phyloP scores from a whole-genome alignment of 2,329 filamentous ascomycete species.

The Colletotrichum ledebouriae region DNA sequence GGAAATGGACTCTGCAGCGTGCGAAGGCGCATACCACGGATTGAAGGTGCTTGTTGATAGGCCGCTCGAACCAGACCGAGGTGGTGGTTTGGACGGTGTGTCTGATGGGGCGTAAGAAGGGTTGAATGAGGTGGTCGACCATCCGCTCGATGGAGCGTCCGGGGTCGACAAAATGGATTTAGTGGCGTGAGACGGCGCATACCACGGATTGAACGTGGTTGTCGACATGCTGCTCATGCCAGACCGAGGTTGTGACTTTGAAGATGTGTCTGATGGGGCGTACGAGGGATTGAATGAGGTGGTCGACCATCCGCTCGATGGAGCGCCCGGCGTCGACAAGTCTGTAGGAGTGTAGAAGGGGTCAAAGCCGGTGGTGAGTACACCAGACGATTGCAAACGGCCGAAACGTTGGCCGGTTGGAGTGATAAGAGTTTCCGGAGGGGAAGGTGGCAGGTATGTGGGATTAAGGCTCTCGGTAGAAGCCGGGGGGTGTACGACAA shows the following conservation, averaged over 20 bases:
- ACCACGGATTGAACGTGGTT: conserved; percentile 5
- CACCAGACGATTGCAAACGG: neutral
- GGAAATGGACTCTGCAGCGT: neutral
- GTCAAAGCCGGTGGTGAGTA: neutral
- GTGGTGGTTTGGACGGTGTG: neutral
- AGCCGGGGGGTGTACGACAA: neutral
- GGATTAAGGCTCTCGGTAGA: neutral
- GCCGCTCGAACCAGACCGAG: conserved; percentile 5
- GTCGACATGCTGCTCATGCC: neutral
- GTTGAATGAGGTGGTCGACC: conserved; percentile 1
- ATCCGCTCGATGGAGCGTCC: neutral
- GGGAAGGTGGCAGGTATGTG: neutral
- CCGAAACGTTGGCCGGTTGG: neutral
- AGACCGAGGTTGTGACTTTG: conserved; percentile 1
- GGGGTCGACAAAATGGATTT: neutral
- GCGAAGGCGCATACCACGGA: conserved; percentile 1
- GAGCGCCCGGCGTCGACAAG: neutral
- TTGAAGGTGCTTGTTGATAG: conserved; percentile 2
- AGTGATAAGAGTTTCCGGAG: neutral
- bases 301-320: neutral
- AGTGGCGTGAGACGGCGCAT: neutral
- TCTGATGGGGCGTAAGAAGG: neutral
- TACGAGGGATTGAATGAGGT: conserved; percentile 12
- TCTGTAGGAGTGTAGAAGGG: neutral
- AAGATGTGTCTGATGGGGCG: neutral